These are phyloP conservation scores for Colletotrichum cereale DNA, from an alignment of 2,329 filamentous ascomycete genomes.

Conservation along the genomic window DNA sequence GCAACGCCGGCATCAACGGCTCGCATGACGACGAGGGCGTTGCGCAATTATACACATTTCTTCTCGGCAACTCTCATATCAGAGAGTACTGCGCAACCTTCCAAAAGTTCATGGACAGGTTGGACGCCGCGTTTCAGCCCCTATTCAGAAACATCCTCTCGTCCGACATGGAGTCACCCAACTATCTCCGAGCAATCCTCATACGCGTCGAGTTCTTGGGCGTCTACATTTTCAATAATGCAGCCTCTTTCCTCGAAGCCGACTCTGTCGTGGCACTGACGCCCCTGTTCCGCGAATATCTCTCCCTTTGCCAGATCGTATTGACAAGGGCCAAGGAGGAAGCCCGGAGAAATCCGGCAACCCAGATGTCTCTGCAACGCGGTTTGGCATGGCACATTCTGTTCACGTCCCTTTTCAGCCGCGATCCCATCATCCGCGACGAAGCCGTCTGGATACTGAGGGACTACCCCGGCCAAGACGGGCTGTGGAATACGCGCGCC, in stretches of 20 bases:
- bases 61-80: slow-evolving; percentile 42
- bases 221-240: slow-evolving; percentile 47
- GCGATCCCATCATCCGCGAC: slow-evolving; percentile 49
- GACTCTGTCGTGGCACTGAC: slow-evolving; percentile 43
- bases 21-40: slow-evolving; percentile 36
- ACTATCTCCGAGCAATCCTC: slow-evolving; percentile 49
- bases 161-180: slow-evolving; percentile 44
- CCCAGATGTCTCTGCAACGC: slow-evolving; percentile 48
- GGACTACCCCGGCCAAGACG: slow-evolving; percentile 51
- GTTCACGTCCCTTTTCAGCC: slow-evolving; percentile 46
- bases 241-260: slow-evolving; percentile 44
- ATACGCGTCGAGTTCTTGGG: slow-evolving; percentile 49
- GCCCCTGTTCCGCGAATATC: slow-evolving; percentile 49
- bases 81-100: slow-evolving; percentile 39
- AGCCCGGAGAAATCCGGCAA: slow-evolving; percentile 41
- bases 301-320: slow-evolving; percentile 49
- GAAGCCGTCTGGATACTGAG: slow-evolving; percentile 48
- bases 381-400: slow-evolving; percentile 45
- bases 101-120: slow-evolving; percentile 24
- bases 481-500: slow-evolving; percentile 47
- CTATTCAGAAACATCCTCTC: slow-evolving; percentile 49
- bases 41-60: slow-evolving; percentile 33
- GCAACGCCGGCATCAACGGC: slow-evolving; percentile 25
- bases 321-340: slow-evolving; percentile 38
- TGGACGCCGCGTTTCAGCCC: slow-evolving; percentile 49